phyloP scores from a whole-genome alignment of 2,329 filamentous ascomycete genomes.

The Trichophyton verrucosum region DNA sequence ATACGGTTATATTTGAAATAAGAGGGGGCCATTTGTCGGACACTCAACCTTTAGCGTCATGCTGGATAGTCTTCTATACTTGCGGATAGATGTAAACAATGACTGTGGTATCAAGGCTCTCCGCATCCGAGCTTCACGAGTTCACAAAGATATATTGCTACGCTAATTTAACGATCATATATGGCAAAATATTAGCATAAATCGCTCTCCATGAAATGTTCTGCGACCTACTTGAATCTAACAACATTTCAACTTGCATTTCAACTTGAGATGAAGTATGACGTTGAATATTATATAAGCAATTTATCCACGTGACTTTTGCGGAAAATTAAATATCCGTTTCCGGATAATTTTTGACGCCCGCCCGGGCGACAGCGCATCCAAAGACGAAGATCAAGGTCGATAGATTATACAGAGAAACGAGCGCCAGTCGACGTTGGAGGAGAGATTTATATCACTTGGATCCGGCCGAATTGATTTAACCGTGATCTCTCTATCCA shows the following conservation, averaged over 20 bases:
- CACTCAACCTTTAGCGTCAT: slow-evolving; percentile 13
- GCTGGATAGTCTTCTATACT: slow-evolving; percentile 9
- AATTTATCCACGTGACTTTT: not conserved
- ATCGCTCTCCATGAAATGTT: not conserved
- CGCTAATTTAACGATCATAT: not conserved
- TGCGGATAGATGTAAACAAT: slow-evolving; percentile 3
- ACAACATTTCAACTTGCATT: not conserved
- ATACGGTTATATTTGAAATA: not conserved
- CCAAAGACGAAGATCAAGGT: not conserved
- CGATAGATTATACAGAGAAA: not conserved
- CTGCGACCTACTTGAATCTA: not conserved
- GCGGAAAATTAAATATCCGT: not conserved
- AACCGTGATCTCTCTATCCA: not conserved
- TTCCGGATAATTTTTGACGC: not conserved
- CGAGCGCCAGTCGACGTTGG: not conserved
- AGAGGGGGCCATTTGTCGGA: not conserved
- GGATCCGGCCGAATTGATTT: not conserved
- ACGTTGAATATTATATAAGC: not conserved
- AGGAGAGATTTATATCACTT: not conserved
- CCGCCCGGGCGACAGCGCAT: not conserved
- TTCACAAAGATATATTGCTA: too few species aligned
- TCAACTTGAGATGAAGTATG: not conserved
- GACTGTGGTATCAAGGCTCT: not conserved
- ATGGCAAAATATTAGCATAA: not conserved
- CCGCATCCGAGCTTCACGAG: not conserved